phyloP scores from a whole-genome alignment of 805 yeast species.

The Ogataea pini region DNA sequence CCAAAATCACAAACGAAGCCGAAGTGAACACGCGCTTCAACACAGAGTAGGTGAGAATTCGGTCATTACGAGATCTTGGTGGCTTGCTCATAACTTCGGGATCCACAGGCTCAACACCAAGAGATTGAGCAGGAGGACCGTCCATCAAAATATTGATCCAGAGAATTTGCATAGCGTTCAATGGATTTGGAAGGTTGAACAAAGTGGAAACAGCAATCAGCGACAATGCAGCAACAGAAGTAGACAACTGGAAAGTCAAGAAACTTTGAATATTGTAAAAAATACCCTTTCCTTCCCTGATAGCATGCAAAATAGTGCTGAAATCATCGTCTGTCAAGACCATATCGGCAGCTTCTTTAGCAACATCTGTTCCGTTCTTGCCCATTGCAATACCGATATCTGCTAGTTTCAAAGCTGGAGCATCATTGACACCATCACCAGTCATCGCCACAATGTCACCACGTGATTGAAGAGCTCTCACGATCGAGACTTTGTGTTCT shows the following conservation, averaged over 20 bases:
- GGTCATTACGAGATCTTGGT: constrained; percentile 88
- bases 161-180: constrained; percentile 96
- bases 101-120: constrained; percentile 97
- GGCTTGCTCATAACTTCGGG: constrained; percentile 94
- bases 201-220: constrained; percentile 85
- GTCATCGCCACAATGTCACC: constrained; percentile 98
- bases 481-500: constrained; percentile 88
- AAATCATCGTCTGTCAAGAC: constrained; percentile 96
- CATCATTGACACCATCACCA: constrained; percentile 99
- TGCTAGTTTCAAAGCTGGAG: constrained; percentile 95
- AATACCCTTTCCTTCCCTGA: constrained; percentile 97
- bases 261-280: constrained; percentile 94
- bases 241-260: constrained; percentile 91
- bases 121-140: constrained; percentile 98
- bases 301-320: constrained; percentile 88
- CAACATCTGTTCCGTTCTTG: constrained; percentile 94
- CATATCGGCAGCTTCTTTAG: constrained; percentile 98
- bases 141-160: constrained; percentile 99
- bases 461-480: constrained; percentile 82
- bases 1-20: constrained; percentile 74
- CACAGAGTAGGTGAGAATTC: constrained; percentile 71
- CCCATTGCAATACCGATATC: constrained; percentile 97
- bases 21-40: constrained; percentile 74
- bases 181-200: constrained; percentile 86
- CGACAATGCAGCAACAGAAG: constrained; percentile 92